phyloP scores from a whole-genome alignment of 2,329 filamentous ascomycete species.

The Bretziella fagacearum region DNA sequence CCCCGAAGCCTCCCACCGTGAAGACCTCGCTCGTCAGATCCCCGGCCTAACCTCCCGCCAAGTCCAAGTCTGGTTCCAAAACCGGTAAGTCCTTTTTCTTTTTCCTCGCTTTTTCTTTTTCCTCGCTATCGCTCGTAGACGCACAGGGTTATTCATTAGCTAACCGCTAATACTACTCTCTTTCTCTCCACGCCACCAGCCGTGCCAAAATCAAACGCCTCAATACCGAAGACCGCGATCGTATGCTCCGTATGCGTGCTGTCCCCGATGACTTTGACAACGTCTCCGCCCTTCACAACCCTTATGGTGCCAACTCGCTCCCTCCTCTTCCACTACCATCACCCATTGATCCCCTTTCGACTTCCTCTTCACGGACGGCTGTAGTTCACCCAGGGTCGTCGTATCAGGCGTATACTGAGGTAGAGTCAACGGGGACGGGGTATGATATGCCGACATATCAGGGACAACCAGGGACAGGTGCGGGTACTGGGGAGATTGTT shows the following conservation, averaged over 20 bases:
- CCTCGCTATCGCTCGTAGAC: too few relatives aligned
- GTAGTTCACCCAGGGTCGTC: background rate
- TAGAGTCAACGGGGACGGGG: background rate
- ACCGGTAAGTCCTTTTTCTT: slow-evolving; percentile 48
- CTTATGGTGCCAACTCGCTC: slow-evolving; percentile 41
- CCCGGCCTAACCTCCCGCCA: slow-evolving; percentile 81
- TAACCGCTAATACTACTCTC: background rate
- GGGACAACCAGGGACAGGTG: background rate
- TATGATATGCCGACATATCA: background rate
- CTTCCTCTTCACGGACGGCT: background rate
- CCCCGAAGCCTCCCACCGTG: slow-evolving; percentile 78
- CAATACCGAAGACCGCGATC: slow-evolving; percentile 51
- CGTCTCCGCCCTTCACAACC: slow-evolving; percentile 49
- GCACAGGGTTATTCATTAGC: slow-evolving; percentile 6
- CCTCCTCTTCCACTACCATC: background rate
- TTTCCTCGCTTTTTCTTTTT: too few relatives aligned
- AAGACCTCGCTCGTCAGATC: slow-evolving; percentile 74
- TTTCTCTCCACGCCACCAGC: background rate
- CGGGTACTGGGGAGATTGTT: background rate
- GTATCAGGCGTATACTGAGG: background rate
- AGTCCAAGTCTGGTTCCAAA: slow-evolving; percentile 98
- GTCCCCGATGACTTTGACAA: slow-evolving; percentile 57
- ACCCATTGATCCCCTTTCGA: background rate
- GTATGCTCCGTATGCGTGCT: slow-evolving; percentile 55
- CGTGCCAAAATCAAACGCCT: slow-evolving; percentile 56